These are phyloP conservation scores for Mortierella sp. DNA, from an alignment of 371 early-diverging fungal genomes.

Conservation along the genomic window DNA sequence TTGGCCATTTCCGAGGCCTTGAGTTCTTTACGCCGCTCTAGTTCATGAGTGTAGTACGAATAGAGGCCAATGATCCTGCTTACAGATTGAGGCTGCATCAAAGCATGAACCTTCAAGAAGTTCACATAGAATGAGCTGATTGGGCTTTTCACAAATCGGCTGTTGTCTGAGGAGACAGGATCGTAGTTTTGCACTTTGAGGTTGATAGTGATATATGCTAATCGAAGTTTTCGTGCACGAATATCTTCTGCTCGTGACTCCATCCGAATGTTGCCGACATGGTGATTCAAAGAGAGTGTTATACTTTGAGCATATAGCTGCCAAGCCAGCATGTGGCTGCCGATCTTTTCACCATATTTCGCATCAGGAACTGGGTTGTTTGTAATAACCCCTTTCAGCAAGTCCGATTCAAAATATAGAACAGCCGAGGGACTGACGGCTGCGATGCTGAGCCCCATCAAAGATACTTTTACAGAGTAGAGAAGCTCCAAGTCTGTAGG, in stretches of 20 bases:
- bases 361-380: conserved; percentile 53
- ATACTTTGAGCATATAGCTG: conserved; percentile 67
- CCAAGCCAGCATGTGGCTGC: conserved; percentile 61
- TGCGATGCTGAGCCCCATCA: conserved; percentile 74
- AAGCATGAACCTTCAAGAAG: conserved; percentile 73
- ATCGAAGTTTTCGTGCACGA: conserved; percentile 62
- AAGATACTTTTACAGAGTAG: conserved; percentile 71
- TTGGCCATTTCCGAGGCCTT: conserved; percentile 73
- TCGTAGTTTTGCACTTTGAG: conserved; percentile 73
- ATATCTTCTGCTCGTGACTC: conserved; percentile 54
- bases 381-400: conserved; percentile 71
- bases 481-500: conserved; percentile 33
- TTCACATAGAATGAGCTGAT: conserved; percentile 67
- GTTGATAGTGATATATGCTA: conserved; percentile 80
- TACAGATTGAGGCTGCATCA: conserved; percentile 84
- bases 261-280: conserved; percentile 51
- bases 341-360: conserved; percentile 21
- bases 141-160: conserved; percentile 30
- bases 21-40: conserved; percentile 66
- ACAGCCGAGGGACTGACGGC: conserved; percentile 77
- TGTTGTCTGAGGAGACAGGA: conserved; percentile 27
- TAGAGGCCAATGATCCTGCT: conserved; percentile 78
- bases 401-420: conserved; percentile 75
- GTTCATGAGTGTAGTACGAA: conserved; percentile 76
- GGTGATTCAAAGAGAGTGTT: conserved; percentile 72